These are phyloP conservation scores for Fusarium virguliforme DNA, from an alignment of 2,329 filamentous ascomycete genomes.

Conservation along the genomic window DNA sequence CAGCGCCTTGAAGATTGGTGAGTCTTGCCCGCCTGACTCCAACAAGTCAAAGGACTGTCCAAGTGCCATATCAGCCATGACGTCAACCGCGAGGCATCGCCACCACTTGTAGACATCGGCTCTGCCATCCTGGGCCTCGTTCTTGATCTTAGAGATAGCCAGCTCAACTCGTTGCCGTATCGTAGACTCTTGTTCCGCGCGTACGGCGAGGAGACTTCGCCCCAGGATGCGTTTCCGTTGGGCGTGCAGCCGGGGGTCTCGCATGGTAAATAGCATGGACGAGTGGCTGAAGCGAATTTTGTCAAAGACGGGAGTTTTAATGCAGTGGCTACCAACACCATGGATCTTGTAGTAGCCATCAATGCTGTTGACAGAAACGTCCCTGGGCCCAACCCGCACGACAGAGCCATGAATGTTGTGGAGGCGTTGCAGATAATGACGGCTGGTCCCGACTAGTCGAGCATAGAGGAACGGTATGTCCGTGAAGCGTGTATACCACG, in stretches of 20 bases:
- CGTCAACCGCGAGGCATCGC: constrained; percentile 9
- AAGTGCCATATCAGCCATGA: constrained; percentile 8
- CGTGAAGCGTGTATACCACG: constrained; percentile 8
- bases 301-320: constrained; percentile 9
- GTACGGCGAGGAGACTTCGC: not conserved
- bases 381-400: not conserved
- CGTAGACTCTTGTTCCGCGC: not conserved
- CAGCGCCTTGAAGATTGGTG: not conserved
- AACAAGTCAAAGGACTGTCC: not conserved
- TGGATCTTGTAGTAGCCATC: constrained; percentile 10
- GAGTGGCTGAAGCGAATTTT: constrained; percentile 12
- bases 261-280: constrained; percentile 1
- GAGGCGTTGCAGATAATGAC: not conserved
- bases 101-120: constrained; percentile 11
- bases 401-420: not conserved
- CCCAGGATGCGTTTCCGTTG: constrained; percentile 3
- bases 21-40: constrained; percentile 4
- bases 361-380: constrained; percentile 9
- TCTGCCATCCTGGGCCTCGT: not conserved
- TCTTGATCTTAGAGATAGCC: constrained; percentile 7
- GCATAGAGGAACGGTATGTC: constrained; percentile 3
- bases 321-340: constrained; percentile 8
- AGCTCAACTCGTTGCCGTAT: not conserved
- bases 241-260: constrained; percentile 4
- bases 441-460: not conserved